Conservation (phyloP, 176 grass and related monocot genomes). For the Otatea glauca region DNA sequence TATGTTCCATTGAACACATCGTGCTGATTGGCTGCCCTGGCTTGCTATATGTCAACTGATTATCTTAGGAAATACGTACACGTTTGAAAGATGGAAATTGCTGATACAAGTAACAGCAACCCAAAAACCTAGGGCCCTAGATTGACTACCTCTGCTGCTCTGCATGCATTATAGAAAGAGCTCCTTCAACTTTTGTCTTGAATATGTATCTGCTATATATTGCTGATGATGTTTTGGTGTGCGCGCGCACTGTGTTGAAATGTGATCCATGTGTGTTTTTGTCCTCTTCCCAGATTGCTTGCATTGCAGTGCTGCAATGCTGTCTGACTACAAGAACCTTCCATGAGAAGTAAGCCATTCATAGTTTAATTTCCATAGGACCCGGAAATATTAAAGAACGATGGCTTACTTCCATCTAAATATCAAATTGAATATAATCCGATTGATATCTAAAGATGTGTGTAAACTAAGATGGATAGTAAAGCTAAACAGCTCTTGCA, state of each 20-base stretch:
- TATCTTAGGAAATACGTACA: background rate
- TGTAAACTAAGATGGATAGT: no score
- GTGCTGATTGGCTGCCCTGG: background rate
- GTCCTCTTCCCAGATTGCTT: no score
- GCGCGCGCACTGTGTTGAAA: no score
- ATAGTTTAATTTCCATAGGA: background rate
- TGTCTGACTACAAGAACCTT: background rate
- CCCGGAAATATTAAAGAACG: background rate
- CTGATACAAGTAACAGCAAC: background rate
- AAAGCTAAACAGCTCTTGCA: no score
- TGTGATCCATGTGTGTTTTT: no score
- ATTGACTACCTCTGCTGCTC: background rate
- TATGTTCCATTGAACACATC: background rate
- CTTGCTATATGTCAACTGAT: background rate
- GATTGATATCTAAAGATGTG: no score
- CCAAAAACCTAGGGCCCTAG: no score
- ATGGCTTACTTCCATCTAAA: background rate
- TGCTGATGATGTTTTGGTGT: no score
- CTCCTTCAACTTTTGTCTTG: background rate
- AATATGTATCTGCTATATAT: background rate
- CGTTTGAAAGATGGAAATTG: background rate
- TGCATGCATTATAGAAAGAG: background rate
- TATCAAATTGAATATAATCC: no score
- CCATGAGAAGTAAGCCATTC: background rate
- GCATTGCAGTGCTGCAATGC: background rate